phyloP scores from a whole-genome alignment of 2,329 filamentous ascomycete genomes.

The Helicocarpus griseus region DNA sequence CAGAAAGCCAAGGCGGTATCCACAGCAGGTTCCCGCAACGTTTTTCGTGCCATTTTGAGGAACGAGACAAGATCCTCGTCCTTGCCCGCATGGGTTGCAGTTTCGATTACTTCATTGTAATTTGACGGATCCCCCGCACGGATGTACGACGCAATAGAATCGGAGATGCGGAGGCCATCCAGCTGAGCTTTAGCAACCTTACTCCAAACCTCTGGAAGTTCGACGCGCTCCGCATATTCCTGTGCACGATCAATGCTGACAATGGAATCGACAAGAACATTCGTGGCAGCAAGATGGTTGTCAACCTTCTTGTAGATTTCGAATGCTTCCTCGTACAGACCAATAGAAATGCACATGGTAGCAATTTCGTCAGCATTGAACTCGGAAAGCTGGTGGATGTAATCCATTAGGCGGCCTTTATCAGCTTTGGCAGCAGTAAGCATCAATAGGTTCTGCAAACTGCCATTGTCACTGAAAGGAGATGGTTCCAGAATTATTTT shows the following conservation, averaged over 20 bases:
- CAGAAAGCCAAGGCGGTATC: conserved; percentile 92
- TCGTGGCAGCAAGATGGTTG: conserved; percentile 75
- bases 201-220: conserved; percentile 93
- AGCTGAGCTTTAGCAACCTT: conserved; percentile 96
- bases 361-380: conserved; percentile 93
- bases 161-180: conserved; percentile 83
- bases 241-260: conserved; percentile 97
- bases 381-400: conserved; percentile 81
- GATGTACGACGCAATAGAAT: conserved; percentile 95
- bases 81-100: conserved; percentile 88
- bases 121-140: conserved; percentile 88
- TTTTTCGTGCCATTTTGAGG: conserved; percentile 95
- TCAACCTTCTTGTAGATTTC: conserved; percentile 98
- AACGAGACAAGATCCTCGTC: conserved; percentile 96
- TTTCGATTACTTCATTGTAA: conserved; percentile 92
- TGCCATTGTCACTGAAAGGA: conserved; percentile 94
- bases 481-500: conserved; percentile 99
- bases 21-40: conserved; percentile 81
- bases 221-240: conserved; percentile 88
- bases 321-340: conserved; percentile 91
- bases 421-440: conserved; percentile 95
- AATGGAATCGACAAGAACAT: conserved; percentile 89
- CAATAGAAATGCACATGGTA: conserved; percentile 84
- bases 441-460: conserved; percentile 90
- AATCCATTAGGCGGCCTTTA: conserved; percentile 88